phyloP scores from a whole-genome alignment of 1,284 basidiomycete species.

The Austroboletus rostrupii region DNA sequence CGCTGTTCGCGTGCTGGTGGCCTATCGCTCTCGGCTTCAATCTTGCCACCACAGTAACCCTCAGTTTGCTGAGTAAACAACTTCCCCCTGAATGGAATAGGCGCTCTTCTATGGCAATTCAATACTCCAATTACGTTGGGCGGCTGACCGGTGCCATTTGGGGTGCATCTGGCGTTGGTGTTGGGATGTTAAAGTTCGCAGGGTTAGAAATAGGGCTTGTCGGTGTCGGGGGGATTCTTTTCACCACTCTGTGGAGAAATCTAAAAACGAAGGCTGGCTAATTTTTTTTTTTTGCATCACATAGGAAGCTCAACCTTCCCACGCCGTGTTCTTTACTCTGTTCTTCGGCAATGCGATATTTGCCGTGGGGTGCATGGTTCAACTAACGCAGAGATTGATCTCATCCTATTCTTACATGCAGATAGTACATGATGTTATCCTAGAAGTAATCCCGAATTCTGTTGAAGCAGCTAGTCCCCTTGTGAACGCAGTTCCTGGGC shows the following conservation, averaged over 20 bases:
- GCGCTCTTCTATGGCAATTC: conserved; percentile 52
- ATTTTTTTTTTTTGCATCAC: background rate
- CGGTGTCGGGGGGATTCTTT: conserved; percentile 53
- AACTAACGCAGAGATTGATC: background rate
- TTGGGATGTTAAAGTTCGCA: conserved; percentile 62
- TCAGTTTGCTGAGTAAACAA: conserved; percentile 64
- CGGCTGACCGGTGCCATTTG: conserved; percentile 62
- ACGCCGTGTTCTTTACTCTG: background rate
- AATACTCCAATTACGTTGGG: conserved; percentile 65
- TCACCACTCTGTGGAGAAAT: conserved; percentile 54
- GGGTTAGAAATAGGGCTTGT: conserved; percentile 62
- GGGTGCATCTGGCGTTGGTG: conserved; percentile 60
- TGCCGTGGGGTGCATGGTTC: background rate
- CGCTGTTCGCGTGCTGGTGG: conserved; percentile 64
- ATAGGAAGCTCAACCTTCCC: background rate
- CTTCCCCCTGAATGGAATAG: conserved; percentile 61
- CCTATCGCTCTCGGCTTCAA: conserved; percentile 68
- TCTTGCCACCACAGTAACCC: conserved; percentile 60
- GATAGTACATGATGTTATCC: too few species aligned
- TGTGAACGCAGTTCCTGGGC: too few species aligned
- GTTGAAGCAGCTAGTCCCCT: too few species aligned
- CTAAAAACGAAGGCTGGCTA: conserved; percentile 64
- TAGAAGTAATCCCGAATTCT: too few species aligned
- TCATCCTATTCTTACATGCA: background rate
- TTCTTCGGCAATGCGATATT: background rate